Evolutionary conservation across 1,284 basidiomycete species (phyloP), one percentile per base, ranked within the genome.

Genomic region (Apiotrichum akiyoshidainum): DNA sequence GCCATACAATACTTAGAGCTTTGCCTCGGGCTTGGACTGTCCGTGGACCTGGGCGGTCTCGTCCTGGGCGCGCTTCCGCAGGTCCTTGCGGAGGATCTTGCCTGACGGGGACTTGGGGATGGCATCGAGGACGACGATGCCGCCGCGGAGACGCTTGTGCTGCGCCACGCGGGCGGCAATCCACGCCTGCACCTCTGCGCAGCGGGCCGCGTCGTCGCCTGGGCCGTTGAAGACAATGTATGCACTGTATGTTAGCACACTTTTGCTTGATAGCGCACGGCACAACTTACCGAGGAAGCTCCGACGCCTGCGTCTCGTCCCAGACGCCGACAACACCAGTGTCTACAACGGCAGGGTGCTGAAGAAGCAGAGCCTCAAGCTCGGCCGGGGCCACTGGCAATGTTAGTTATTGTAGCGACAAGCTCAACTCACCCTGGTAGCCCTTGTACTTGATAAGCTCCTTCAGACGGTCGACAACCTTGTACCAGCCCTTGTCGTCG

Each of bases 381-480:
- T 91, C 90, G 0, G 90, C 89, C 0, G 90, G 90, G 0, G 90
- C 84, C 14, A 92, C 26, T 31, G 26, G 7, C 4, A 31, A 31
- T 31, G 26, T 31, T 31, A 31, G 26, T 7, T 31, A 31, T 31
- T 7, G 26, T 7, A 31, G 26, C 26, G 26, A 31, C 26, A 31
- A 7, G 7, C 26, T 4, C 26, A 31, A 31, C 26, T 31, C 26
- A 31, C 26, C 90, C 81, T 77, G 75, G 58, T 68, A 76, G 9
- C 76, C 76, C 58, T 79, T 79, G 62, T 90, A 91, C 72, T 92
- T 91, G 78, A 92, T 89, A 40, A 92, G 76, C 69, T 92, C 89
- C 67, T 92, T 92, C 63, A 84, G 81, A 45, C 77, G 61, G 60
- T 79, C 77, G 31, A 77, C 73, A 40, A 79, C 73, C 19, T 70